Evolutionary conservation across 306 rosid species (phyloP), one percentile per base, ranked within the genome.

Genomic region (Nissolia schottii): DNA sequence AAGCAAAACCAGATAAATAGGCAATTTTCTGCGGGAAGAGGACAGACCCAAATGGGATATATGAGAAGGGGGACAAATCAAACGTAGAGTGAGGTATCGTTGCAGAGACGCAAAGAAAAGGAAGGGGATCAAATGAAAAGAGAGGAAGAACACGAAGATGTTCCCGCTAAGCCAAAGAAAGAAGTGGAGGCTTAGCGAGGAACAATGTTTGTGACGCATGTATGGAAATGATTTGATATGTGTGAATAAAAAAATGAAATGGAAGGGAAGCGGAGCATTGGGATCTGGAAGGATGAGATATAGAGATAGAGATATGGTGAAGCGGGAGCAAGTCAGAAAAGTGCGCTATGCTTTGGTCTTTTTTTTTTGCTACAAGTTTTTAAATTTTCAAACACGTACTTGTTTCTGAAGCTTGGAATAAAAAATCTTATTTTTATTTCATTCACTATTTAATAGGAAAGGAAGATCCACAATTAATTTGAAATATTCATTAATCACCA

Each of bases 261-360:
- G 58, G 13, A 10, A 53, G 14, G 32, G 64, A 58, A 12, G 61
- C 4, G 61, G 14, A 3, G 18, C 23, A 67, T 76, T 10, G 79
- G 67, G 66, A 75, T 32, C 28, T 31, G 84, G 43, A 37, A 79
- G 54, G 20, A 51, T n/a, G 84, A 79, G 35, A 27, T 65, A 78
- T 54, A 60, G 16, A 48, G 55, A 48, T 74, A 7, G 13, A 14
- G 65, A 27, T 23, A 8, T 6, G 72, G 59, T 18, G 82, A 67
- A 76, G 46, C 34, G 27, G 67, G 57, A 13, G 15, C 24, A 53
- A 67, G 37, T 43, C 8, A 16, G 54, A 61, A 41, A 66, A 38
- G 65, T 38, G 32, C 67, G 73, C 25, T 60, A 29, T 35, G 40
- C 15, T 18, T 37, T 9, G 43, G 9, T 5, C 37, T 0, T 32